A percentile compares a stretch with the other conserved stretches of the same genome.
phyloP scores from a whole-genome alignment of 495 filamentous ascomycete genomes.

The Sphaerosporella brunnea region DNA sequence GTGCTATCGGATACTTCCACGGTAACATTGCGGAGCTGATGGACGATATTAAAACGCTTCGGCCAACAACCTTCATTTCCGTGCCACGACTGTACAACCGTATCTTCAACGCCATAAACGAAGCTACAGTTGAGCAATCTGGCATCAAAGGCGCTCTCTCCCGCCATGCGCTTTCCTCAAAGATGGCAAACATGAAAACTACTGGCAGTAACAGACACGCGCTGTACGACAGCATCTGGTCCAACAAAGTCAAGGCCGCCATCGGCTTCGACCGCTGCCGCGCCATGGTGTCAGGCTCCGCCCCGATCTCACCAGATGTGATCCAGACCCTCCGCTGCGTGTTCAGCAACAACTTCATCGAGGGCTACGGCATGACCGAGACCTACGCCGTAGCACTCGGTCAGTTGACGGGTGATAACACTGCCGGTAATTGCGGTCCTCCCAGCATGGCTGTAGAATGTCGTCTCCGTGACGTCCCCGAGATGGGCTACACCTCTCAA shows the following conservation, averaged over 20 bases:
- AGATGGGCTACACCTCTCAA: conserved; percentile 82
- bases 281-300: conserved; percentile 72
- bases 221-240: conserved; percentile 83
- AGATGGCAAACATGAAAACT: conserved; percentile 59
- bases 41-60: conserved; percentile 77
- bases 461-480: conserved; percentile 72
- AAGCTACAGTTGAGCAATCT: conserved; percentile 54
- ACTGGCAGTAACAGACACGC: conserved; percentile 65
- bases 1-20: conserved; percentile 81
- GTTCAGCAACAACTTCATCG: conserved; percentile 59
- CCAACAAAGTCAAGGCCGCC: conserved; percentile 64
- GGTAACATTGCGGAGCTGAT: conserved; percentile 74
- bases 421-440: conserved; percentile 64
- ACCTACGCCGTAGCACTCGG: conserved; percentile 64
- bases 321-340: conserved; percentile 77
- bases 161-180: conserved; percentile 57
- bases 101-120: conserved; percentile 66
- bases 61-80: conserved; percentile 66
- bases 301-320: conserved; percentile 71
- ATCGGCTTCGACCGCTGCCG: conserved; percentile 59
- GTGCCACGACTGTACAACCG: conserved; percentile 86
- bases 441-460: conserved; percentile 49
- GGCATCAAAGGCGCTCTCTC: conserved; percentile 73
- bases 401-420: conserved; percentile 52
- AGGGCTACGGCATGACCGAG: conserved; percentile 92